Percentiles rank a stretch among this genome's conserved stretches.
Evolutionary conservation across 306 rosid genomes (phyloP).

Genomic region (Carpinus fangiana): DNA sequence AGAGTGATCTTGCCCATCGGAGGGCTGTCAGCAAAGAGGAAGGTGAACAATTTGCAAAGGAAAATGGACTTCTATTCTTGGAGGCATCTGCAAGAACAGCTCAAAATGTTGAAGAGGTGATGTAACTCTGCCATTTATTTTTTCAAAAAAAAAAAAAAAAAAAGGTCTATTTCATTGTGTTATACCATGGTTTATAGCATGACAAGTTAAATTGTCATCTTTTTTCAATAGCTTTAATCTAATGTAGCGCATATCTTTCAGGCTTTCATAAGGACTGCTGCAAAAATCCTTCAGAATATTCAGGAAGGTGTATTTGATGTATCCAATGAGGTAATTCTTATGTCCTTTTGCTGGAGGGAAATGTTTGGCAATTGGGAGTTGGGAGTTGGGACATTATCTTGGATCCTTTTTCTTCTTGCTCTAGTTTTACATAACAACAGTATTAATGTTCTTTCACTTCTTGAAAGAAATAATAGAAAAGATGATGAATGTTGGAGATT

Average conservation of each 20-base stretch:
- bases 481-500: background rate
- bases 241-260: constrained; percentile 30
- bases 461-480: background rate
- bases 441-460: background rate
- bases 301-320: constrained; percentile 91
- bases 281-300: constrained; percentile 86
- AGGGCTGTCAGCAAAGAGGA: constrained; percentile 97
- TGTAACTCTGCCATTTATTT: constrained; percentile 9
- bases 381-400: constrained; percentile 9
- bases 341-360: constrained; percentile 15
- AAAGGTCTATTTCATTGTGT: background rate
- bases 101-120: constrained; percentile 95
- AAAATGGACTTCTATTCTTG: constrained; percentile 89
- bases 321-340: constrained; percentile 77
- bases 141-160: background rate
- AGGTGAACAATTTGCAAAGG: constrained; percentile 95
- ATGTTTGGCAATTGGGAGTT: background rate
- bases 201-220: background rate
- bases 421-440: background rate
- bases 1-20: constrained; percentile 85
- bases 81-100: constrained; percentile 98
- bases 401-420: background rate
- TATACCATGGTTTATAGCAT: background rate
- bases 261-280: constrained; percentile 93
- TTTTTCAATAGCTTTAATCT: background rate